Evolutionary conservation across 169 alveolate species (phyloP), one percentile per base, ranked within the genome.

Genomic region (Pseudocohnilembus persalinus): DNA sequence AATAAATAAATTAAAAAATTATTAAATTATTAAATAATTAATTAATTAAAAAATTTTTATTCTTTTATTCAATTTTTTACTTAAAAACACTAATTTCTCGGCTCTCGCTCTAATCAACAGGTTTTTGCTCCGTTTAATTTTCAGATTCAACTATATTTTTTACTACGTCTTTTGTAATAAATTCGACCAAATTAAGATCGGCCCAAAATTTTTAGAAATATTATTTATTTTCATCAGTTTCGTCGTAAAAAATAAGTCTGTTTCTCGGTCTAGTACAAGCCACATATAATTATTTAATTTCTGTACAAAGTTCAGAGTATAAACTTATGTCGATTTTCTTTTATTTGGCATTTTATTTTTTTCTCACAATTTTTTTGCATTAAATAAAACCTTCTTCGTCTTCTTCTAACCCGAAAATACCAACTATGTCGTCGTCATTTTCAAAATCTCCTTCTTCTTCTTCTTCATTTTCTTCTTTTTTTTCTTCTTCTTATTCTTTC

Each of bases 231-330:
- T 86, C 84, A 29, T 85, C 84, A 29, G 88, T 85, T 80, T 91
- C 94, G 81, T 96, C 98, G 88, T 90, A 94, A 78, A 96, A 92
- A 31, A 94, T 87, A 31, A 96, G 82, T 68, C 96, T 91, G 73
- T 93, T 84, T 87, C 91, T 92, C 0, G 98, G 95, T 89, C 98
- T 91, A 29, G 98, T 96, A 35, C 95, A 89, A 49, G 97, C 96
- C 16, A 95, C 98, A 92, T 95, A 96, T 72, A 96, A 84, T 63
- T 92, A 91, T 83, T 96, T 96, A 27, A 96, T 82, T 81, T 95
- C 97, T 35, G 93, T 84, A 73, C 97, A 96, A 72, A 96, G 84
- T 63, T 32, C 33, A 33, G 77, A 81, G 65, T 31, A 11, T 31
- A 27, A 30, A 20, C 29, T 24, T 20, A 68, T 33, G 63, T 73